Evolutionary conservation across 495 filamentous ascomycete species (phyloP).

Genomic region (Aspergillus indologenus): DNA sequence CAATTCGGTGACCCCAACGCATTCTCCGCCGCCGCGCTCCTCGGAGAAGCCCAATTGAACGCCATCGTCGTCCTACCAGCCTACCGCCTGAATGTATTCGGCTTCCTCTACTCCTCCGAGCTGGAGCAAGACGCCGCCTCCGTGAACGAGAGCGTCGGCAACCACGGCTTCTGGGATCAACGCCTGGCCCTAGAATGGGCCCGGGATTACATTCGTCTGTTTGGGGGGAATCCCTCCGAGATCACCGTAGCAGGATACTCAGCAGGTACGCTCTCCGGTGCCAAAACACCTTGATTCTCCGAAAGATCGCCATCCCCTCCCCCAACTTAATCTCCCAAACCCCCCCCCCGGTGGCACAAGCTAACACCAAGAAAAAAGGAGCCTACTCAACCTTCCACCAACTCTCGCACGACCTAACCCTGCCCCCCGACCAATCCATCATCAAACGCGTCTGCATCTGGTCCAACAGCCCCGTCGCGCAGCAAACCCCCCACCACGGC

Average conservation of each 20-base stretch:
- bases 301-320: too few species aligned
- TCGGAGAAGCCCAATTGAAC: conserved; percentile 44
- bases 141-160: conserved; percentile 43
- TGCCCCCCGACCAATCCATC: conserved; percentile 19
- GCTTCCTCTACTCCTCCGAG: conserved; percentile 58
- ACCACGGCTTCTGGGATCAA: conserved; percentile 70
- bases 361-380: conserved; percentile 31
- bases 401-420: conserved; percentile 50
- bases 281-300: too few species aligned
- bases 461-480: conserved; percentile 55
- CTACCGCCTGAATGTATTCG: conserved; percentile 65
- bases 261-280: conserved; percentile 42
- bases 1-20: conserved; percentile 53
- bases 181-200: conserved; percentile 63
- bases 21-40: conserved; percentile 48
- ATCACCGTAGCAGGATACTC: conserved; percentile 66
- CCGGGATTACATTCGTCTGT: conserved; percentile 53
- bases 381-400: conserved; percentile 63
- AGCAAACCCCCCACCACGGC: conserved; percentile 45
- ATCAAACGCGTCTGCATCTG: conserved; percentile 51
- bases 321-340: background rate
- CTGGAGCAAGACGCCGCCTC: conserved; percentile 52
- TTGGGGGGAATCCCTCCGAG: conserved; percentile 61
- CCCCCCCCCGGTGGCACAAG: background rate
- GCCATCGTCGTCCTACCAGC: conserved; percentile 63